Base-by-base conservation (phyloP, 169 alveolate species). In the Plasmodium sp. region DNA sequence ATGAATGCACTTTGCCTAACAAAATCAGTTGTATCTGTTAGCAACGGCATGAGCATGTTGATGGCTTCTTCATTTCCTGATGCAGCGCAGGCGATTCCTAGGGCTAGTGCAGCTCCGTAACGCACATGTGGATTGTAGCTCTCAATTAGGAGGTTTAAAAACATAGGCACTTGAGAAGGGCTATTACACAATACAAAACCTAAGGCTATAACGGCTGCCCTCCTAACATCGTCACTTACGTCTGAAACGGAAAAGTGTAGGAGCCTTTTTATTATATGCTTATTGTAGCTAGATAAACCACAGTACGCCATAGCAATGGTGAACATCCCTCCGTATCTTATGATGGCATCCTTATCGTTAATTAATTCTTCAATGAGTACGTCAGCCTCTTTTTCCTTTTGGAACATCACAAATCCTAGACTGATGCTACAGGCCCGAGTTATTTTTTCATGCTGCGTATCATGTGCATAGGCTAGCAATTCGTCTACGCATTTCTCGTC, bases 81-180 rank as follows among this genome's bases (percentile, higher is more conserved):
- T 31, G 99, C 99, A 14, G 99, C 99, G 84, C 99, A 99, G 5
- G 99, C 99, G 54, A 99, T 98, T 14, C 99, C 99, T 71, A 99
- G 94, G 0, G 99, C 99, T 83, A 99, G 83, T 1, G 99, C 99
- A 27, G 99, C 99, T 22, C 99, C 99, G 95, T 99, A 99, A 81
- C 99, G 94, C 34, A 99, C 99, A 96, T 99, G 99, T 6, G 99
- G 99, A 95, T 99, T 99, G 96, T 99, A 99, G 83, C 99, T 97
- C 39, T 98, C 99, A n/a, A 98, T 96, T 51, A 99, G 97, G 58
- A 98, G 96, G 54, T 97, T 97, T 73, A 99, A 96, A 56, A 99
- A 97, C 74, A 97, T 98, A 9, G 99, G 99, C 71, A 98, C 97
- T 86, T 97, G 97, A 84, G 93, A 90, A 94, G 98, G 96, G 93